Evolutionary conservation across 1,139 yeast species (phyloP).

Genomic region (Blastobotrys serpentis): DNA sequence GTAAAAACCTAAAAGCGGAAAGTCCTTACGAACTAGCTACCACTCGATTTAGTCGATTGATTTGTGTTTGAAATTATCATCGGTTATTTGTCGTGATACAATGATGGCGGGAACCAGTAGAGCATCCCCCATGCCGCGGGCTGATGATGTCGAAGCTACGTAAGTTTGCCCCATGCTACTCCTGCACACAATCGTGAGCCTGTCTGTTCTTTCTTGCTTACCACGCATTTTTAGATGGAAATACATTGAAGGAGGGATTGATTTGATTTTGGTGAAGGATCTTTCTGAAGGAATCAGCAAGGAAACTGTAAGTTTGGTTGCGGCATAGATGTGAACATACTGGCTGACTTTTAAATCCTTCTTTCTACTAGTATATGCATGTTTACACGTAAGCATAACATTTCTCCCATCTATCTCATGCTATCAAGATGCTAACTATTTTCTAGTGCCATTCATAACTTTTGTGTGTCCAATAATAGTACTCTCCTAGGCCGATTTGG

Average conservation of each 20-base stretch:
- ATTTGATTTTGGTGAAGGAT: slow-evolving; percentile 40
- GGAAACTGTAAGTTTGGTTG: slow-evolving; percentile 33
- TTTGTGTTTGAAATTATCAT: too few species aligned
- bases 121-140: slow-evolving; percentile 25
- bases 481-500: slow-evolving; percentile 29
- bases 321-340: slow-evolving; percentile 9
- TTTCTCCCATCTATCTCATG: slow-evolving; percentile 36
- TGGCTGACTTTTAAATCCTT: too few species aligned
- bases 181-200: neutral
- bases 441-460: slow-evolving; percentile 75
- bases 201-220: slow-evolving; percentile 3
- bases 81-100: neutral
- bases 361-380: slow-evolving; percentile 36
- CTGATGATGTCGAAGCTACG: slow-evolving; percentile 32
- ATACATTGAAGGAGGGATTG: slow-evolving; percentile 41
- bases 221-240: too few species aligned
- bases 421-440: slow-evolving; percentile 47
- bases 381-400: slow-evolving; percentile 37
- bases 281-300: slow-evolving; percentile 39
- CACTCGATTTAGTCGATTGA: too few species aligned
- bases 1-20: too few species aligned
- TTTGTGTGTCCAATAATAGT: slow-evolving; percentile 81
- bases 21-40: too few species aligned
- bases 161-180: slow-evolving; percentile 19
- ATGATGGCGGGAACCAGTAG: slow-evolving; percentile 3